Base-by-base conservation (phyloP, 225 moss, liverwort and hornwort genomes). In the Asterella californica region DNA sequence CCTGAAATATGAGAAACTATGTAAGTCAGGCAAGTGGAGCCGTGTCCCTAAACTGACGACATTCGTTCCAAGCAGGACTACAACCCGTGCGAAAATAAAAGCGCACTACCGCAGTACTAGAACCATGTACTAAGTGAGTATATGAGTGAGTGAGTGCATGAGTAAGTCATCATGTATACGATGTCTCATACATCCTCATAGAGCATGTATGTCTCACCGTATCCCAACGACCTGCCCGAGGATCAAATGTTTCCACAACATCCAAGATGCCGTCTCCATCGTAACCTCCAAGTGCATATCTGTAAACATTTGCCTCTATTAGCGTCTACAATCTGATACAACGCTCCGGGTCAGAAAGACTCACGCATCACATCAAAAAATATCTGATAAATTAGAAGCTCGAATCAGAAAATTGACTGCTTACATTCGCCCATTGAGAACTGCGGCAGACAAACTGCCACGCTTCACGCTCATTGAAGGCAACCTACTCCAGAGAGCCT, bases 261-360 rank as follows among this genome's bases (percentile, higher is more conserved):
- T 91, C 92, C 50, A 94, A 70, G 77, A 94, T 93, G 5, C 84
- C 77, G 71, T 88, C 87, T 32, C 94, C 94, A 85, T 94, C 91
- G 84, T 93, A 96, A 24, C 96, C 96, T 81, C 96, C 96, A 70
- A 96, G 90, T 11, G 96, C 92, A 84, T 91, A 96, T 81, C 96
- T 96, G 86, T 55, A 61, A 15, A 70, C 61, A 61, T 76, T 9
- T 9, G 33, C 64, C 74, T 34, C 45, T 8, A 73, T 84, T 60
- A 79, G 79, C 33, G 34, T 71, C 46, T 64, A 15, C 15, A 54
- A 27, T n/a, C 48, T 47, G 25, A 42, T 75, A 59, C 17, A 36
- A 55, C 3, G 14, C 15, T 42, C 0, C 33, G 34, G 36, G 21
- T 36, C 30, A 38, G n/a, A 52, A n/a, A 25, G 0, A 2, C 25